These are phyloP conservation scores for Wallacemonas rigidus DNA, from an alignment of 208 protist species.

Conservation along the genomic window DNA sequence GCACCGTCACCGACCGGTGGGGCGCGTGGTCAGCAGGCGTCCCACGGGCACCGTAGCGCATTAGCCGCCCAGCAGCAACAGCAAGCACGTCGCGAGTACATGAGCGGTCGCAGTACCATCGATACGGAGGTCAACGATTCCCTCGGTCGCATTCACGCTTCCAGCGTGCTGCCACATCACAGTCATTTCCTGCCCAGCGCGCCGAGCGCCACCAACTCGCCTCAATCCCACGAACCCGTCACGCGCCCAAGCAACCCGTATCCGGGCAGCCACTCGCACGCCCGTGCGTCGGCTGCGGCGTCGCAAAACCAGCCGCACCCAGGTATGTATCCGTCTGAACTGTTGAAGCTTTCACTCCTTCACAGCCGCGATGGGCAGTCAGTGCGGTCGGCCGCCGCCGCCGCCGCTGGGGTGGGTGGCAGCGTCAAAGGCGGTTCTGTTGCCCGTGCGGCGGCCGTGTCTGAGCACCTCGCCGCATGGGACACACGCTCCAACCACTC, in stretches of 20 bases:
- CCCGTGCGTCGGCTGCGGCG: not conserved
- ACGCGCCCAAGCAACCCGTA: conserved; percentile 48
- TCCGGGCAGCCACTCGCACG: conserved; percentile 23
- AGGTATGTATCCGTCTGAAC: not conserved
- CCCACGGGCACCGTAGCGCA: conserved; percentile 8
- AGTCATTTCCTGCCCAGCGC: conserved; percentile 3
- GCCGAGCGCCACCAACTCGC: not conserved
- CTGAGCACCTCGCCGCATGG: not conserved
- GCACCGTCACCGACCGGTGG: not conserved
- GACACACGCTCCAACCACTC: conserved; percentile 6
- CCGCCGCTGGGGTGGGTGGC: conserved; percentile 22
- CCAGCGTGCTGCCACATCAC: conserved; percentile 18
- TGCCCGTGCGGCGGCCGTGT: not conserved
- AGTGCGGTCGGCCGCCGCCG: conserved; percentile 24
- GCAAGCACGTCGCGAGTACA: conserved; percentile 12
- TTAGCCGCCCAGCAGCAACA: conserved; percentile 18
- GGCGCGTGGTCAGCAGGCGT: not conserved
- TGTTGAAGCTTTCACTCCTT: not conserved
- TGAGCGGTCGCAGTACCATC: conserved; percentile 72
- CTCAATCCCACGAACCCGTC: conserved; percentile 31
- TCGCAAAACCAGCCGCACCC: not conserved
- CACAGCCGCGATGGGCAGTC: not conserved
- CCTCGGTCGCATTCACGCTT: conserved; percentile 41
- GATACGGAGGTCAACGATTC: conserved; percentile 84
- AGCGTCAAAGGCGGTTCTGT: conserved; percentile 9